Base-by-base conservation (phyloP, 768 basidiomycete genomes). In the Auricularia auricula-judae region DNA sequence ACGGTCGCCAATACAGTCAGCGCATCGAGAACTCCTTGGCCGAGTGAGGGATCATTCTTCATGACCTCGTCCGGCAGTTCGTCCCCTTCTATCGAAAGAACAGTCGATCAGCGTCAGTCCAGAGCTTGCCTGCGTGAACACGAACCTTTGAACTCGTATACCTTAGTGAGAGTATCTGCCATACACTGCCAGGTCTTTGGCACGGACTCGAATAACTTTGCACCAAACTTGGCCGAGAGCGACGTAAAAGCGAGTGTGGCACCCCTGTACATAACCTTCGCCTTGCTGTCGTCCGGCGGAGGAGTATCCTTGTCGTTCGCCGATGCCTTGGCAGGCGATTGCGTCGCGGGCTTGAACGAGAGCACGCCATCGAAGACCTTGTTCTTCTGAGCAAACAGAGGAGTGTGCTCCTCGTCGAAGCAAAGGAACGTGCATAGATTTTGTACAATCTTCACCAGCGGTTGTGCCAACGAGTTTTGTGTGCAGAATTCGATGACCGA, bases 351-450 rank as follows among this genome's bases (percentile, higher is more conserved):
- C 44, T 69, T 66, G 70, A 94, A 86, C 2, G 93, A 91, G 21
- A 96, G 77, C 44, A 98, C 89, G 1, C 90, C 93, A 18, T 88
- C 83, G 1, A 44, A 36, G 3, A 66, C 59, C 21, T 67, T 61
- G 34, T 66, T 68, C 42, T 66, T 68, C 5, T 60, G 78, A 70
- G 81, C 81, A 72, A 98, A 98, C 1, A 96, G 87, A 3, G 97
- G 97, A 0, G 94, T 97, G 63, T 89, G 84, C 51, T 88, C 86
- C 7, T 84, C 81, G 72, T 99, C 97, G 70, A 93, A 91, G 71
- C 96, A 98, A 4, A 98, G 78, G 76, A 98, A 98, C 0, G 92
- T 94, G 77, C 93, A 96, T 7, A 98, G 84, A 72, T 99, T 99
- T 77, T 93, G 93, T 67, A 98, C 86, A 64, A 99, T 92, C 79